phyloP scores from a whole-genome alignment of 345 rosid species.

The Brassica carinata region DNA sequence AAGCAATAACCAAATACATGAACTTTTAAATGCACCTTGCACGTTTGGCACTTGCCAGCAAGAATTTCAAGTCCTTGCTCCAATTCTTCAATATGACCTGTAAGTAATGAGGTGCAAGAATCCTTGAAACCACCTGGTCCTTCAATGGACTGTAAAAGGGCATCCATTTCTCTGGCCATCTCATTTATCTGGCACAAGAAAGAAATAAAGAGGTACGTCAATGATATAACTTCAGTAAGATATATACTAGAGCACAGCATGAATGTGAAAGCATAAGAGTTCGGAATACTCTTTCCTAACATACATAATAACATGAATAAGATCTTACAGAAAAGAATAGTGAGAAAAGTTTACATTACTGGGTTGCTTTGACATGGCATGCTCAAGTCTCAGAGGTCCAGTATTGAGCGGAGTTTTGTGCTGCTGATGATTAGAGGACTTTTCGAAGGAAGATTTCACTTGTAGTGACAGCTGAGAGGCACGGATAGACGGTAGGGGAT shows the following conservation, averaged over 20 bases:
- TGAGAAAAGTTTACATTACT: constrained; percentile 59
- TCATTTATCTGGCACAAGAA: constrained; percentile 63
- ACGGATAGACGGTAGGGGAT: constrained; percentile 60
- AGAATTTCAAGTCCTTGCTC: constrained; percentile 63
- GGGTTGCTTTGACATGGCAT: constrained; percentile 67
- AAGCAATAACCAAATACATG: constrained; percentile 17
- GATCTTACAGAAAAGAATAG: background rate
- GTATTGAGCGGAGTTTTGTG: constrained; percentile 42
- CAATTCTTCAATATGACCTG: constrained; percentile 63
- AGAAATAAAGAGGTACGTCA: background rate
- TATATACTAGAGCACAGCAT: constrained; percentile 15
- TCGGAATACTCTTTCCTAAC: constrained; percentile 2
- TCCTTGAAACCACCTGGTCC: constrained; percentile 82
- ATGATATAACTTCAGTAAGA: background rate
- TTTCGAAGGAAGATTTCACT: constrained; percentile 54
- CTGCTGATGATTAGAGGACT: constrained; percentile 49
- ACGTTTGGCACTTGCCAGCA: constrained; percentile 60
- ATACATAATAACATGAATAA: constrained; percentile 19
- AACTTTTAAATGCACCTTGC: constrained; percentile 57
- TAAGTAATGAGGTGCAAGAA: constrained; percentile 65
- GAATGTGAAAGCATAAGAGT: constrained; percentile 21
- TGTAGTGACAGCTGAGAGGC: constrained; percentile 54
- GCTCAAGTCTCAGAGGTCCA: constrained; percentile 52
- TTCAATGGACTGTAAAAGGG: constrained; percentile 72
- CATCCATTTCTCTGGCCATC: constrained; percentile 76